phyloP scores from a whole-genome alignment of 768 basidiomycete species.

The Suillus decipiens region DNA sequence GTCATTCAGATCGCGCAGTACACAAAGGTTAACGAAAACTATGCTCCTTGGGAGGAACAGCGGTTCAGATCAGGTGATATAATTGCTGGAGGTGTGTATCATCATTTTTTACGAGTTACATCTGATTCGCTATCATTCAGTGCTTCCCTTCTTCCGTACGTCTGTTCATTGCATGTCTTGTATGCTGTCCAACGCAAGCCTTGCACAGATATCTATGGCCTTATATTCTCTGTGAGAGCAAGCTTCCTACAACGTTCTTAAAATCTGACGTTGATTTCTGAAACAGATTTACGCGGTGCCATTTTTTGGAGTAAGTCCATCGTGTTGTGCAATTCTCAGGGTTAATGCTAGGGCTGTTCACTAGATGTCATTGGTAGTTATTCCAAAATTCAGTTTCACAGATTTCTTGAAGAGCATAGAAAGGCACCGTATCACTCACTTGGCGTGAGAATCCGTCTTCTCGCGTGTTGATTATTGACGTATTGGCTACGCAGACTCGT shows the following conservation, averaged over 20 bases:
- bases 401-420: slow-evolving; percentile 62
- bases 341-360: slow-evolving; percentile 8
- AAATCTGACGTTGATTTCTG: slow-evolving; percentile 12
- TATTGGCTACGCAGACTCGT: slow-evolving; percentile 45
- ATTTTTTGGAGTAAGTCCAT: slow-evolving; percentile 49
- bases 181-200: background rate
- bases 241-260: background rate
- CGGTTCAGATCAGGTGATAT: slow-evolving; percentile 56
- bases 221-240: slow-evolving; percentile 52
- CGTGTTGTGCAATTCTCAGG: background rate
- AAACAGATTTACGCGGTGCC: slow-evolving; percentile 50
- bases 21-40: slow-evolving; percentile 43
- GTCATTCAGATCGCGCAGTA: slow-evolving; percentile 58
- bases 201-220: slow-evolving; percentile 56
- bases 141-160: slow-evolving; percentile 62
- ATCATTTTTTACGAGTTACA: background rate
- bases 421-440: slow-evolving; percentile 55
- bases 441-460: slow-evolving; percentile 42
- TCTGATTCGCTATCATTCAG: slow-evolving; percentile 30
- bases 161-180: slow-evolving; percentile 19
- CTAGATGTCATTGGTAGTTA: slow-evolving; percentile 57
- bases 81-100: slow-evolving; percentile 51
- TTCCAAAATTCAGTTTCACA: slow-evolving; percentile 62
- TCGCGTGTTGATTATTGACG: background rate
- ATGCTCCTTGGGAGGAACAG: slow-evolving; percentile 39